Evolutionary conservation across 2,329 filamentous ascomycete genomes (phyloP), one percentile per base, ranked within the genome.

Genomic region (Pleurostoma richardsiae): DNA sequence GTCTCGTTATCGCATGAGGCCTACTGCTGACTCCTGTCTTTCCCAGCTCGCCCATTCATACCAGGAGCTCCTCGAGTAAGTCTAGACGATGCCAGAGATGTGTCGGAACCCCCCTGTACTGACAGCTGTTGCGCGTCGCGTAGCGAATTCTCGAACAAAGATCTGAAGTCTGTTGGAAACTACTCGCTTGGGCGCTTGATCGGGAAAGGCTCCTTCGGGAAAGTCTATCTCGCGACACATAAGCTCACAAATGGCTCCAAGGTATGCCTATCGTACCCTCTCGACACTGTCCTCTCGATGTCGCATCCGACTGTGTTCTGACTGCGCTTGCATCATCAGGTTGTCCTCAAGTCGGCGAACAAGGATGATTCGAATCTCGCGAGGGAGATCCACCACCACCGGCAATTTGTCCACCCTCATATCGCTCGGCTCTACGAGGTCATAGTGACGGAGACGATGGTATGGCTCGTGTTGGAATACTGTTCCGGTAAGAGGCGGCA

Each of bases 201-300:
- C 63, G 94, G 94, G 56, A 99, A 97, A 65, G 94, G 94, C 48
- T 96, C 91, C 53, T 99, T 99, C 69, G 94, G 94, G 59, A 97
- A 96, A 71, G 94, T 99, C 60, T 99, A 99, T 67, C 78, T 99
- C 49, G 94, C 92, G 49, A 83, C 85, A 41, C 94, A 99, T 69
- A 97, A 96, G 68, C 89, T 99, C 67, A 97, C 90, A 61, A 96
- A 96, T 83, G 92, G 91, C 61, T 96, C 91, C 63, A 97, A 96
- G 82, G 90, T 92, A 61, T 51, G 74, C 62, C 43, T 42, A 19
- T 19, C 19, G 19, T 19, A 19, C 19, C 19, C 19, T 19, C 19
- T 19, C 31, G 39, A n/a, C 39, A 33, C 43, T 44, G 31, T 27
- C 30, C 30, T 41, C 41, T 19, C 19, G 19, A 19, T 19, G 19